Evolutionary conservation across 202 grass and related monocot genomes (phyloP), one percentile per base, ranked within the genome.

Genomic region (Zizania palustris): DNA sequence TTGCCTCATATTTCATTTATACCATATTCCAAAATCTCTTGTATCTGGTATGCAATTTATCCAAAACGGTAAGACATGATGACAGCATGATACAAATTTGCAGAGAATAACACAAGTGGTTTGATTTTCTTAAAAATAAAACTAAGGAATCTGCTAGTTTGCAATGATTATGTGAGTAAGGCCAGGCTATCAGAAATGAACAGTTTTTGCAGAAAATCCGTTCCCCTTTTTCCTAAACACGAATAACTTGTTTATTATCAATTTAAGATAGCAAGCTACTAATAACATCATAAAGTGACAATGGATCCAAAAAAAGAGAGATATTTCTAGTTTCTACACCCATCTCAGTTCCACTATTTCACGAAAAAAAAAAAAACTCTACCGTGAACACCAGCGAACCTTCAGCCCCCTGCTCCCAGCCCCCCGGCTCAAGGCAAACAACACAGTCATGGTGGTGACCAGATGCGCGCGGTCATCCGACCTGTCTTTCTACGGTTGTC

Each of bases 171-270:
- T 78, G 45, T 11, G 9, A 42, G 16, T 61, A 56, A 45, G 72
- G 18, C 20, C 45, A 76, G 41, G 36, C 4, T 46, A 75, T 43
- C 16, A 44, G 45, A 63, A 45, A 55, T 64, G 49, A 63, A 61
- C 46, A 39, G 36, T 20, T 54, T 71, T 56, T 5, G 11, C 39
- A 28, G 1, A 38, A 19, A 7, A 37, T 45, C 54, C 5, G 9
- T 18, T 36, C 10, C 9, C 0, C 4, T 38, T 35, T 71, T 28
- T 28, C 44, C 34, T 9, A 51, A 76, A 11, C 6, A 15, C 20
- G 1, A 13, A 50, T 63, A 41, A 35, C 5, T 60, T 15, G 0
- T 62, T 38, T 6, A 63, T 63, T 12, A 45, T 34, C 63, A 45
- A 49, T 19, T 39, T 6, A 64, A 44, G 6, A 7, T n/a, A 64